Base-by-base conservation (phyloP, 2,329 filamentous ascomycete species). In the Trichoderma afroharzianum region DNA sequence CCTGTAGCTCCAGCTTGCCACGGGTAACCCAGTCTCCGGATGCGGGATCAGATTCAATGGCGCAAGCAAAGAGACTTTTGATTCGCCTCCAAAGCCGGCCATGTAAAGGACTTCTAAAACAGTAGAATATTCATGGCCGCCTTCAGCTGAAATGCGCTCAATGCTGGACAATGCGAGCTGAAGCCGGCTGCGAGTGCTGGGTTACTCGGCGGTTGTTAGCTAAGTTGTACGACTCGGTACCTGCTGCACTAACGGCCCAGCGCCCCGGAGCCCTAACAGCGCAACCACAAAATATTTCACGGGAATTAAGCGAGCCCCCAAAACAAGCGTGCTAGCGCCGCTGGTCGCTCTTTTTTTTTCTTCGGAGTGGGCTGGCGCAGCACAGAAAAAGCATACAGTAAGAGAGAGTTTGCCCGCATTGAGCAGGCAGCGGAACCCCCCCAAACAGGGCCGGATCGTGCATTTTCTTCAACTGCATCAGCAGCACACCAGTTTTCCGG, bases 201-300 rank as follows among this genome's bases (percentile, higher is more conserved):
- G 55, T 24, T 9, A 18, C 64, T 28, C 53, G 26, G 53, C 53
- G n/a, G 24, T 36, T 39, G 28, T 12, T n/a, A 28, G 67, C 6
- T 6, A 3, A n/a, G 6, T 14, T 24, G 28, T 53, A 61, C 36
- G n/a, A 7, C 28, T 15, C 39, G 73, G 68, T 75, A 76, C 71
- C 39, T 72, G 21, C 1, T 6, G 43, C 72, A 71, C 71, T 68
- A 68, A 68, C 69, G 53, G 26, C 57, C 59, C 59, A 64, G 36
- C 47, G 58, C 57, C 26, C 67, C 50, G 70, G 75, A 77, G 75
- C 75, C 75, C 75, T 77, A 77, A 76, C 71, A 63, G 70, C 58
- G 73, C 71, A 70, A 76, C 75, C 73, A 76, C 74, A 75, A 76
- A 77, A 76, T 73, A 73, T 75, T 72, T 68, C 68, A 71, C 70